Conservation (phyloP, 1,284 basidiomycete species). For the Irpex rosettiformis region DNA sequence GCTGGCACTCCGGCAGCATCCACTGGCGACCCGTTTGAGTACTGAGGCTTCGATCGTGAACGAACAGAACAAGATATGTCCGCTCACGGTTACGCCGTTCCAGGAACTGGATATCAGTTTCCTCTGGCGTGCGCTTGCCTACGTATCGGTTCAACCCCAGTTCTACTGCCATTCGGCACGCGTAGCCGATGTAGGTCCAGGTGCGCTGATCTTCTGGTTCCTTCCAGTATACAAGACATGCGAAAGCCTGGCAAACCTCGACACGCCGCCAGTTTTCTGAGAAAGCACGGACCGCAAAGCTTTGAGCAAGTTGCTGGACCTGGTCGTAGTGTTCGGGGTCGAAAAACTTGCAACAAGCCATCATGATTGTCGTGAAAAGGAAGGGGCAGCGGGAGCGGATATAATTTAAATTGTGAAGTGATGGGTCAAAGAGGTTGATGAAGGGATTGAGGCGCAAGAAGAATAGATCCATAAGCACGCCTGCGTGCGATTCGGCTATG, state of each 20-base stretch:
- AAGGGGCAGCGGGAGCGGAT: conserved; percentile 74
- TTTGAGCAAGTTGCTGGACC: conserved; percentile 66
- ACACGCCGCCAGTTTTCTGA: conserved; percentile 72
- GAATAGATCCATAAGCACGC: conserved; percentile 68
- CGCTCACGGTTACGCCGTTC: conserved; percentile 80
- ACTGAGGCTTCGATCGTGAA: conserved; percentile 78
- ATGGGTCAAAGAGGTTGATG: conserved; percentile 80
- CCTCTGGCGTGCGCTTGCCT: conserved; percentile 47
- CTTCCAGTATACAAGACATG: conserved; percentile 84
- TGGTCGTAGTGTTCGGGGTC: conserved; percentile 62
- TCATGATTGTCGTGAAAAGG: conserved; percentile 77
- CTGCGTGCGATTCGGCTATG: conserved; percentile 62
- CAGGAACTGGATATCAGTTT: conserved; percentile 58
- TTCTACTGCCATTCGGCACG: conserved; percentile 84
- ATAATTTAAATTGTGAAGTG: conserved; percentile 69
- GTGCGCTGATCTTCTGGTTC: conserved; percentile 79
- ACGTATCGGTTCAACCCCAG: conserved; percentile 70
- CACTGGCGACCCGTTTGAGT: conserved; percentile 80
- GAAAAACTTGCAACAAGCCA: conserved; percentile 85
- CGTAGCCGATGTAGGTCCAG: conserved; percentile 83
- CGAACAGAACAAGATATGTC: conserved; percentile 78
- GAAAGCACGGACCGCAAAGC: conserved; percentile 72
- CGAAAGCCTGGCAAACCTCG: conserved; percentile 81
- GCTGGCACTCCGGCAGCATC: conserved; percentile 82
- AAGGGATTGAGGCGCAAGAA: conserved; percentile 81